Evolutionary conservation across 2,329 filamentous ascomycete species (phyloP), one percentile per base, ranked within the genome.

Genomic region (Phialophora expanda): DNA sequence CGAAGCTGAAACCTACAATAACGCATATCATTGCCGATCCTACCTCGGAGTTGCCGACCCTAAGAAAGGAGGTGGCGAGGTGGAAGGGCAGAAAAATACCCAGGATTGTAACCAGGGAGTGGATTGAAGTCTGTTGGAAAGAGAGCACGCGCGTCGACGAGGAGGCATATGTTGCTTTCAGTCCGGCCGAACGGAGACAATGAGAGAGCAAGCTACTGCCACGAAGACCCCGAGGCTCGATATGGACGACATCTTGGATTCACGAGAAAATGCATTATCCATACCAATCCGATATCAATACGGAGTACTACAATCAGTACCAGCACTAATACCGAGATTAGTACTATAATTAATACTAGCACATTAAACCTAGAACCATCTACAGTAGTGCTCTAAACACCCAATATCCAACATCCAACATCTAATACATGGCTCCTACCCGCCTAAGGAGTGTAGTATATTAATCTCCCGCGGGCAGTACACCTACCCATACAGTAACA

Each of bases 121-220:
- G 95, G 95, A 78, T 97, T 0, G 84, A 89, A 58, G 87, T 90
- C 60, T 91, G 91, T 73, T 97, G 93, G 92, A 82, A 82, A 65
- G 91, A 94, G 75, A 84, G 83, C 69, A 96, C 92, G 0, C 74
- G 90, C 67, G 76, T 97, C 55, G 92, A 96, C 70, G 94, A 97
- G 79, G 91, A 94, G 73, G 78, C 80, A n/a, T 73, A 69, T 67
- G 61, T 68, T 17, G 65, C 70, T 12, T 51, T 26, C 20, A 26
- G 53, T 56, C 32, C 9, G 3, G 34, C 9, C 4, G 26, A 26
- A n/a, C 26, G 26, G 28, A 55, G 26, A 9, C 7, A 4, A 3
- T 54, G 50, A 54, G 6, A 2, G 50, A 54, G 50, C 14, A 54
- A 28, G 7, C 9, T 2, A 9, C 30, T 8, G 34, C 28, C 20